Conservation (phyloP, 129 eudicot species). For the Rutidosis leptorrhynchoides region DNA sequence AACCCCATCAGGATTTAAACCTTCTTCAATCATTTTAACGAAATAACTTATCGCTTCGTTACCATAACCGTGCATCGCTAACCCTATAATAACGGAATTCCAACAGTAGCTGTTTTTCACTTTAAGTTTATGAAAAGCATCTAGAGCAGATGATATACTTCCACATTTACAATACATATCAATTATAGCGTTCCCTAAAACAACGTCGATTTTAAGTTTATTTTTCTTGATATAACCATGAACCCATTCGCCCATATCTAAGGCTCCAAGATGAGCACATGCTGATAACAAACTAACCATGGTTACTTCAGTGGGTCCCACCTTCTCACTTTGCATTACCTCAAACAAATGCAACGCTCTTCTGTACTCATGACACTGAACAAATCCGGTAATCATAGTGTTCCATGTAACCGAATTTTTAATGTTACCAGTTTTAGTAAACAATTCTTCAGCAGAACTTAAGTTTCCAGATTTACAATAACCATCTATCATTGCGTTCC, state of each 20-base stretch:
- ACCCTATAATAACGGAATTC: conserved; percentile 51
- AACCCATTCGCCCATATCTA: conserved; percentile 54
- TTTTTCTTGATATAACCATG: conserved; percentile 37
- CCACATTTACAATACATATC: conserved; percentile 65
- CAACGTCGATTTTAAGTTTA: conserved; percentile 36
- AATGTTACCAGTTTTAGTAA: conserved; percentile 22
- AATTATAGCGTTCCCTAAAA: conserved; percentile 49
- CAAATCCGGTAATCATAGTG: conserved; percentile 51
- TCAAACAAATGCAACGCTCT: conserved; percentile 40
- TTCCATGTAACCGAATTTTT: conserved; percentile 53
- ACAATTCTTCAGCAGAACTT: conserved; percentile 41
- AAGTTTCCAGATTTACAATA: conserved; percentile 41
- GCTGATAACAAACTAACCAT: conserved; percentile 52
- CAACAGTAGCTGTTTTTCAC: conserved; percentile 50
- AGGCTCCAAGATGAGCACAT: conserved; percentile 58
- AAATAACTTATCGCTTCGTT: conserved; percentile 38
- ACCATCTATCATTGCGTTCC: conserved; percentile 53
- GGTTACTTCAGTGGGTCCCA: conserved; percentile 53
- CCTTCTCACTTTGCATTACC: conserved; percentile 43
- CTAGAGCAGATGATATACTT: conserved; percentile 36
- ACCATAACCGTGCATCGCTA: conserved; percentile 53
- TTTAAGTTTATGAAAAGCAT: conserved; percentile 36
- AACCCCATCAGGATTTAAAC: conserved; percentile 46
- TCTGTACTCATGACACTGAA: conserved; percentile 41
- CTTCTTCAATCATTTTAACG: conserved; percentile 37